These are phyloP conservation scores for Mycena albidolilacea DNA, from an alignment of 768 basidiomycete species.

Conservation along the genomic window DNA sequence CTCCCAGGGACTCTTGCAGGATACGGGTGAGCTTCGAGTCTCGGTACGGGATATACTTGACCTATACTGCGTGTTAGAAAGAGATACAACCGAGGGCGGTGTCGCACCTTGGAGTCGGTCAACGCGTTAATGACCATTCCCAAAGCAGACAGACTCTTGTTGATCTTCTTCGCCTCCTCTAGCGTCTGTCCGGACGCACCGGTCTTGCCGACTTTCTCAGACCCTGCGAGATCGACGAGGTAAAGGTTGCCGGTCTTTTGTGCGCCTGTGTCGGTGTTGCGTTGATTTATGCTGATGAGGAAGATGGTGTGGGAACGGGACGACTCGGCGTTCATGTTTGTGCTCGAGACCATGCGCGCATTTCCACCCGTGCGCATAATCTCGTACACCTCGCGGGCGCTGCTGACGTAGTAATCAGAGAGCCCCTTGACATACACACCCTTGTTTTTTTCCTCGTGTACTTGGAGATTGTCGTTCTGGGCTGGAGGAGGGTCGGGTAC, in stretches of 20 bases:
- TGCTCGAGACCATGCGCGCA: slow-evolving; percentile 92
- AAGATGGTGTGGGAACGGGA: slow-evolving; percentile 99
- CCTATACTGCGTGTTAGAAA: slow-evolving; percentile 60
- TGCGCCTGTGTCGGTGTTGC: slow-evolving; percentile 95
- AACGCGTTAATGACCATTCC: slow-evolving; percentile 99
- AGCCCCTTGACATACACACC: slow-evolving; percentile 99
- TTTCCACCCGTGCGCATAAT: slow-evolving; percentile 98
- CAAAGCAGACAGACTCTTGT: slow-evolving; percentile 96
- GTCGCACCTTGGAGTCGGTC: slow-evolving; percentile 91
- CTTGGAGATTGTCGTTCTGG: slow-evolving; percentile 97
- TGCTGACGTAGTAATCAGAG: slow-evolving; percentile 98
- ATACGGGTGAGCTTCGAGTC: slow-evolving; percentile 99
- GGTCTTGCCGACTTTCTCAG: slow-evolving; percentile 99
- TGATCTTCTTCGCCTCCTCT: slow-evolving; percentile 99
- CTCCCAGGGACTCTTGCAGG: slow-evolving; percentile 97
- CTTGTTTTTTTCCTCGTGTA: slow-evolving; percentile 97
- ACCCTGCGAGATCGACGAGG: slow-evolving; percentile 97
- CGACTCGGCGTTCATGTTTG: slow-evolving; percentile 99
- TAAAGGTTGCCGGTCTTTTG: slow-evolving; percentile 98
- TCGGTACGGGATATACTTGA: slow-evolving; percentile 97
- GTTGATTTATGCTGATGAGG: slow-evolving; percentile 96
- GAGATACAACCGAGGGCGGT: neutral
- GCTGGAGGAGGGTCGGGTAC: slow-evolving; percentile 60
- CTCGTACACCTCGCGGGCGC: slow-evolving; percentile 95
- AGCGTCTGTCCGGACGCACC: slow-evolving; percentile 98